Conservation (phyloP, 2,329 filamentous ascomycete species). For the Leptographium procerum region DNA sequence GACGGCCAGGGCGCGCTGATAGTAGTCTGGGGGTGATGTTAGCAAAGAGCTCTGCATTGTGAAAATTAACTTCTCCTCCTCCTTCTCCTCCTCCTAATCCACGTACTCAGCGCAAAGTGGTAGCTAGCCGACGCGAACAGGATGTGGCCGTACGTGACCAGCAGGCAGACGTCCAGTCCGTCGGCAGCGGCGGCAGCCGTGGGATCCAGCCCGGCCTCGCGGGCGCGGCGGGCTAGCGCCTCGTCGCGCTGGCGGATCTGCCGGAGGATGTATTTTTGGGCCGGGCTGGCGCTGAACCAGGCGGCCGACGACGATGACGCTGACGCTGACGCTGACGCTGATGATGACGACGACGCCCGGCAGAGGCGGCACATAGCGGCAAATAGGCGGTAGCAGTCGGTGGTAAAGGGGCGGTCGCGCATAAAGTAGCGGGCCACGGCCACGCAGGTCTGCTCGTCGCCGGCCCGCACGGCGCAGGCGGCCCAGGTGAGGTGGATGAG, state of each 20-base stretch:
- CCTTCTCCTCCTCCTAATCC: no score
- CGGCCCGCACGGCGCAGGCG: slow-evolving; percentile 69
- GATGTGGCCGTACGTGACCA: slow-evolving; percentile 86
- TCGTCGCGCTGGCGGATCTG: slow-evolving; percentile 87
- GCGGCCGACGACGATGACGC: slow-evolving; percentile 38
- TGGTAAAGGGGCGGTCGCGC: slow-evolving; percentile 66
- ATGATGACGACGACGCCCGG: slow-evolving; percentile 41
- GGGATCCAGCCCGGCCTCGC: slow-evolving; percentile 58
- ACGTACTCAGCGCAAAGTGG: slow-evolving; percentile 70
- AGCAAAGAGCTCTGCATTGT: no score
- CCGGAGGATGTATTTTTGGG: slow-evolving; percentile 82
- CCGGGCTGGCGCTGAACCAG: slow-evolving; percentile 69
- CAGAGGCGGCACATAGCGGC: slow-evolving; percentile 65
- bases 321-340: no score
- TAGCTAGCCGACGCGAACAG: slow-evolving; percentile 76
- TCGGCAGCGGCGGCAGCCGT: slow-evolving; percentile 31
- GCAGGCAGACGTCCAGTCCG: slow-evolving; percentile 61
- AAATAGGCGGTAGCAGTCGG: slow-evolving; percentile 76
- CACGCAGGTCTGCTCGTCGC: slow-evolving; percentile 66
- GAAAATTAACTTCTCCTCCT: no score
- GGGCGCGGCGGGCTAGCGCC: slow-evolving; percentile 66
- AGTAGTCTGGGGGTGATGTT: slow-evolving; percentile 50
- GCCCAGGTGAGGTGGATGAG: slow-evolving; percentile 70
- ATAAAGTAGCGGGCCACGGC: slow-evolving; percentile 74
- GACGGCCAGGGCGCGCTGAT: slow-evolving; percentile 64